Percentiles rank a stretch among this genome's conserved stretches.
Conservation (phyloP, 768 basidiomycete species). For the Suillus hirtellus region DNA sequence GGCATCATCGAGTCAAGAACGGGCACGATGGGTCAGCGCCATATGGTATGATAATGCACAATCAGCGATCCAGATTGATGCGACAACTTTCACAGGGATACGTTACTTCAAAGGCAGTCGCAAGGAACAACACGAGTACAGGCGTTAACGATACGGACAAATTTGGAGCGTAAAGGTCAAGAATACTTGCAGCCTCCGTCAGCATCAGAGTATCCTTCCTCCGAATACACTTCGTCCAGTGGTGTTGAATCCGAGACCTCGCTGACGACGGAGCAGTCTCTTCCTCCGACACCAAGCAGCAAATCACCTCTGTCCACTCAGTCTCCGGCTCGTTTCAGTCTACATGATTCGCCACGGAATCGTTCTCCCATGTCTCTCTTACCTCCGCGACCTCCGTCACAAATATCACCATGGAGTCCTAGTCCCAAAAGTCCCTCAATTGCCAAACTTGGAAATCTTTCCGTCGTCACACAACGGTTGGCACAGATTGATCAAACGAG, state of each 20-base stretch:
- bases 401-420: constrained; percentile 21
- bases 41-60: constrained; percentile 54
- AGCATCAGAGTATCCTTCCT: constrained; percentile 21
- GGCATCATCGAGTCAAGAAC: constrained; percentile 55
- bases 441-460: constrained; percentile 56
- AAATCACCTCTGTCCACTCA: constrained; percentile 25
- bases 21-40: constrained; percentile 73
- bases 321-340: constrained; percentile 12
- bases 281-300: constrained; percentile 27
- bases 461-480: constrained; percentile 66
- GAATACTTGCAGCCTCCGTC: constrained; percentile 14
- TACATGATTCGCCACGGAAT: not conserved
- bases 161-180: constrained; percentile 11
- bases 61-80: not conserved
- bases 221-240: constrained; percentile 31
- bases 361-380: constrained; percentile 19
- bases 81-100: constrained; percentile 48
- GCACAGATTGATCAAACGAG: constrained; percentile 52
- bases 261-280: constrained; percentile 8
- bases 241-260: constrained; percentile 15
- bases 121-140: constrained; percentile 3
- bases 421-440: constrained; percentile 58
- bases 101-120: constrained; percentile 37
- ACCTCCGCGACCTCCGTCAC: constrained; percentile 28
- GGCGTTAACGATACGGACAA: constrained; percentile 21